Conservation (phyloP, 1,139 yeast genomes). For the Diutina ranongensis region DNA sequence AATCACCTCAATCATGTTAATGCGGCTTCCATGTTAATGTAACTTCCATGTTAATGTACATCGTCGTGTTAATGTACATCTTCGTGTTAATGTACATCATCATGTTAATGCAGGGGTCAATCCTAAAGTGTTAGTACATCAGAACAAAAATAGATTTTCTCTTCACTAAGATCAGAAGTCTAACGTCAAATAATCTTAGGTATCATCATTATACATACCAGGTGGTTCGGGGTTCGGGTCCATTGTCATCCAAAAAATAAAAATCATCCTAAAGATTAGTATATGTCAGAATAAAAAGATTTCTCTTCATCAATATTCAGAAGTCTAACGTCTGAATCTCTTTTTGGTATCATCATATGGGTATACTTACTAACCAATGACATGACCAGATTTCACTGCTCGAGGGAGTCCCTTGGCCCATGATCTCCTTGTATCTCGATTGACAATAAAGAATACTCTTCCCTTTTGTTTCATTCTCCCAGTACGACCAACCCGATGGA, state of each 20-base stretch:
- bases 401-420: conserved; percentile 82
- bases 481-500: conserved; percentile 90
- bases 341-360: conserved; percentile 14
- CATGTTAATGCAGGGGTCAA: not conserved
- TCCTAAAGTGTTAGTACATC: no score
- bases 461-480: conserved; percentile 90
- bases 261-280: not conserved
- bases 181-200: not conserved
- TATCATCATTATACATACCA: not conserved
- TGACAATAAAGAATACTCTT: conserved; percentile 65
- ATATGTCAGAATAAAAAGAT: conserved; percentile 6
- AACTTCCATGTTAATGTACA: not conserved
- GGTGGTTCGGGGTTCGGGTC: no score
- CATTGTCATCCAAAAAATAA: no score
- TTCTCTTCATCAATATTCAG: conserved; percentile 12
- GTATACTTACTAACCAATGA: conserved; percentile 19
- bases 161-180: not conserved
- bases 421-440: conserved; percentile 52
- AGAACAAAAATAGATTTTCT: not conserved
- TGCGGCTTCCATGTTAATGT: not conserved
- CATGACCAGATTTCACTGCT: conserved; percentile 45
- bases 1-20: not conserved
- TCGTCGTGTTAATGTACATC: not conserved
- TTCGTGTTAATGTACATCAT: not conserved
- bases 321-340: conserved; percentile 22